A percentile compares a stretch with the other conserved stretches of the same genome.
These are phyloP conservation scores for Pascua guehoae DNA, from an alignment of 1,284 basidiomycete genomes.

Conservation along the genomic window DNA sequence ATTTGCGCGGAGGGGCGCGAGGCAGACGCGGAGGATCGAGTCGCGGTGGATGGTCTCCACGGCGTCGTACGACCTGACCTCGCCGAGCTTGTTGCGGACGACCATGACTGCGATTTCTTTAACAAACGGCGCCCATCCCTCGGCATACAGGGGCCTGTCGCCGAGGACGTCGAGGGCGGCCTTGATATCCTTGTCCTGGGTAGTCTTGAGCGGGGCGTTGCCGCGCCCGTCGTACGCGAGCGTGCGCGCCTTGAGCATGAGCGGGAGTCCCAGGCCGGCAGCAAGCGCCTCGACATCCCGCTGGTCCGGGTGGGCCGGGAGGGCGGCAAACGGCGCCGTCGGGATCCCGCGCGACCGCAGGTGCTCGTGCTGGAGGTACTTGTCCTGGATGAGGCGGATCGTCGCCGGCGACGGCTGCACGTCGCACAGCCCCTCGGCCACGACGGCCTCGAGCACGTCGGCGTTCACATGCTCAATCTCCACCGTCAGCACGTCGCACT, in stretches of 20 bases:
- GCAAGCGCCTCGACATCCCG: constrained; percentile 60
- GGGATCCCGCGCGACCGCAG: constrained; percentile 61
- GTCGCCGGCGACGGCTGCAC: constrained; percentile 84
- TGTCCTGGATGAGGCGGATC: constrained; percentile 91
- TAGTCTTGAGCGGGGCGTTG: constrained; percentile 70
- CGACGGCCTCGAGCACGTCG: constrained; percentile 66
- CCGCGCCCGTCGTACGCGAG: constrained; percentile 95
- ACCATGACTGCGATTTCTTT: constrained; percentile 98
- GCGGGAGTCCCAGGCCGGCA: constrained; percentile 68
- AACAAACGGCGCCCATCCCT: constrained; percentile 85
- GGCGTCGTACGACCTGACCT: constrained; percentile 79
- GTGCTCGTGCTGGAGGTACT: constrained; percentile 83
- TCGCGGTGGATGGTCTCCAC: constrained; percentile 96
- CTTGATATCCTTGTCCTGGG: constrained; percentile 54
- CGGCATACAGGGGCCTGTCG: constrained; percentile 72
- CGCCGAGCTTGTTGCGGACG: constrained; percentile 71
- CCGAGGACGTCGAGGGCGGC: constrained; percentile 67
- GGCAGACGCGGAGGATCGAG: constrained; percentile 88
- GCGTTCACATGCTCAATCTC: constrained; percentile 98
- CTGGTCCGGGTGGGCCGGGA: constrained; percentile 47
- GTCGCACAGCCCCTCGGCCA: constrained; percentile 56
- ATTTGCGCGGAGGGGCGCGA: constrained; percentile 65
- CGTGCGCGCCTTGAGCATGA: constrained; percentile 95
- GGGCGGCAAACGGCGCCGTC: constrained; percentile 66
- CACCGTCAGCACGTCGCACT: constrained; percentile 86